Evolutionary conservation across 768 basidiomycete genomes (phyloP).

Genomic region (Cystofilobasidium capitatum): DNA sequence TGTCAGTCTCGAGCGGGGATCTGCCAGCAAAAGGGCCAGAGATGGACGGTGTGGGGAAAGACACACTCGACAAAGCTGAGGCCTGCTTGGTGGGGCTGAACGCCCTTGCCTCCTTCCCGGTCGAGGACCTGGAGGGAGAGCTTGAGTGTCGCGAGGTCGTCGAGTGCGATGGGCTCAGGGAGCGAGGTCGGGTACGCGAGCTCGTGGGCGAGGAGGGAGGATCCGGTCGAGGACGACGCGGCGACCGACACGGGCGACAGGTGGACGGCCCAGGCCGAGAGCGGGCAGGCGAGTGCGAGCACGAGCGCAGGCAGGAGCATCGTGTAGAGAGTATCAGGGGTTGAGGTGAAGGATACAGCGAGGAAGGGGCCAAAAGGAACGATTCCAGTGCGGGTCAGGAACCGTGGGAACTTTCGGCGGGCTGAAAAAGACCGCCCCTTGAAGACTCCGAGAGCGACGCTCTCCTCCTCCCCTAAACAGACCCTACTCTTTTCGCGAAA

Average conservation of each 20-base stretch:
- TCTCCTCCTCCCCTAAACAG: too few species aligned
- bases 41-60: too few species aligned
- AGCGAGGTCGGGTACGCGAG: not conserved
- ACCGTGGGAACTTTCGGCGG: too few species aligned
- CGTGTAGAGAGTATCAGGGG: not conserved
- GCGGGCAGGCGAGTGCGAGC: not conserved
- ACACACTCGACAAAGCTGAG: conserved; percentile 26
- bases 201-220: not conserved
- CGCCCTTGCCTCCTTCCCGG: conserved; percentile 10
- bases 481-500: too few species aligned
- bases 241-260: not conserved
- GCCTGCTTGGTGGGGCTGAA: conserved; percentile 23
- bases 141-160: conserved; percentile 17
- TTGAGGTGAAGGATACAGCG: not conserved
- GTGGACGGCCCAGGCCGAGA: not conserved
- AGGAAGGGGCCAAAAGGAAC: not conserved
- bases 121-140: conserved; percentile 21
- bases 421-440: too few species aligned
- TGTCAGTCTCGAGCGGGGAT: not conserved
- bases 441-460: too few species aligned
- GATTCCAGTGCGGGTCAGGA: not conserved
- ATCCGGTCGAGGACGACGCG: not conserved
- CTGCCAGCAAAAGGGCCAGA: not conserved
- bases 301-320: not conserved
- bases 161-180: conserved; percentile 11